These are phyloP conservation scores for Apiospora marii DNA, from an alignment of 2,329 filamentous ascomycete genomes.

Conservation along the genomic window DNA sequence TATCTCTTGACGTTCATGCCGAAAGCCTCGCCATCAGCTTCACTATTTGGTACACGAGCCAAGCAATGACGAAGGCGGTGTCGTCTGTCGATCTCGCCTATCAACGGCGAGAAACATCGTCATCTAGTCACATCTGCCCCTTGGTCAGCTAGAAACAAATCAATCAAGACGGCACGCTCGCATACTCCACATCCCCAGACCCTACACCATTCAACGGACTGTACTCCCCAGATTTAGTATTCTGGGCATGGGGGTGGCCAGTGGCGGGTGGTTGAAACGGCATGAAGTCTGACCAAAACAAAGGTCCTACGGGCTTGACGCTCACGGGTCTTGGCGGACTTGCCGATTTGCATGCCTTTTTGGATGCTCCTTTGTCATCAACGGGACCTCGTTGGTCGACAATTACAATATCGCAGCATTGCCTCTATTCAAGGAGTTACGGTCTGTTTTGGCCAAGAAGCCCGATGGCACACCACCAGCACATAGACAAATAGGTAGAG, in stretches of 20 bases:
- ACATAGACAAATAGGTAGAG: not conserved
- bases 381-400: not conserved
- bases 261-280: conserved; percentile 11
- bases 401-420: not conserved
- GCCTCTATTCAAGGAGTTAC: conserved; percentile 1
- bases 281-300: conserved; percentile 21
- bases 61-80: not conserved
- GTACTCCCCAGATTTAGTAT: conserved; percentile 2
- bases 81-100: not conserved
- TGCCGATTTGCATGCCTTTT: conserved; percentile 22
- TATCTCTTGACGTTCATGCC: not conserved
- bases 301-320: conserved; percentile 25
- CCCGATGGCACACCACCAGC: not conserved
- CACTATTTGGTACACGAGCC: not conserved
- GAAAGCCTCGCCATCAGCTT: conserved; percentile 11
- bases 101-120: conserved; percentile 5
- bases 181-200: conserved; percentile 13
- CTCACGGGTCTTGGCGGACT: conserved; percentile 26
- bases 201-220: not conserved
- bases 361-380: not conserved
- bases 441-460: conserved; percentile 27
- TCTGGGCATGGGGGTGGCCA: not conserved
- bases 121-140: conserved; percentile 9
- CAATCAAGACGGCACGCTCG: not conserved
- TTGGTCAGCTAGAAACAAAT: conserved; percentile 8